A percentile compares a stretch with the other conserved stretches of the same genome.
Conservation (phyloP, 192 early-diverging fungal species). For the Thamnidium elegans region DNA sequence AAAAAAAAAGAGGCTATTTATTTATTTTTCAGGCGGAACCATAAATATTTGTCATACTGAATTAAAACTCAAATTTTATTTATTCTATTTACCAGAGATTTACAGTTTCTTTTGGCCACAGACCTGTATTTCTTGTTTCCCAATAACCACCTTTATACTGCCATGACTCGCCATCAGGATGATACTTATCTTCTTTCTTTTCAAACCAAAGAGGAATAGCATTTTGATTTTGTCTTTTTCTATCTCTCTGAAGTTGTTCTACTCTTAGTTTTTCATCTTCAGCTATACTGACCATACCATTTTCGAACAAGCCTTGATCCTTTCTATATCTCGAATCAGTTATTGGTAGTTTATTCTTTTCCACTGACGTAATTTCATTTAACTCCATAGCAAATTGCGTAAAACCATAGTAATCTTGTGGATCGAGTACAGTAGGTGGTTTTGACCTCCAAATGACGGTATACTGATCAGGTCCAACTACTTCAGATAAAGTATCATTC, state of each 20-base stretch:
- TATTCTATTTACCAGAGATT: conserved; percentile 33
- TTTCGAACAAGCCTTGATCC: conserved; percentile 52
- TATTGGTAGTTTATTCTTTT: conserved; percentile 60
- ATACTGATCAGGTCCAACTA: conserved; percentile 54
- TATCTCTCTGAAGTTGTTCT: conserved; percentile 1
- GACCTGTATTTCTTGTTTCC: conserved; percentile 51
- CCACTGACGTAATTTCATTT: conserved; percentile 78
- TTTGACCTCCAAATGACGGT: conserved; percentile 82
- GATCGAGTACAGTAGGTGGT: conserved; percentile 59
- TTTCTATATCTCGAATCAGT: conserved; percentile 91
- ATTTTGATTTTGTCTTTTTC: conserved; percentile 35
- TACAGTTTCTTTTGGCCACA: conserved; percentile 30
- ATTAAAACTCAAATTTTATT: too few relatives aligned
- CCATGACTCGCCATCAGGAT: conserved; percentile 48
- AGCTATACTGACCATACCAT: conserved; percentile 53
- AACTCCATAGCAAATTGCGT: conserved; percentile 83
- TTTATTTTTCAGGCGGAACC: too few relatives aligned
- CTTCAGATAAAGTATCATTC: conserved; percentile 57
- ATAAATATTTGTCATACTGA: too few relatives aligned
- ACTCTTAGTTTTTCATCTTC: conserved; percentile 1
- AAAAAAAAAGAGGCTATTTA: not conserved
- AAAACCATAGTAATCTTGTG: conserved; percentile 81
- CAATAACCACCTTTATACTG: conserved; percentile 87
- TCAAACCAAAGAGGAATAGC: conserved; percentile 61
- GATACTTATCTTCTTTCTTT: conserved; percentile 41